These are phyloP conservation scores for Cordia subcordata DNA, from an alignment of 257 asterid genomes.

Conservation along the genomic window DNA sequence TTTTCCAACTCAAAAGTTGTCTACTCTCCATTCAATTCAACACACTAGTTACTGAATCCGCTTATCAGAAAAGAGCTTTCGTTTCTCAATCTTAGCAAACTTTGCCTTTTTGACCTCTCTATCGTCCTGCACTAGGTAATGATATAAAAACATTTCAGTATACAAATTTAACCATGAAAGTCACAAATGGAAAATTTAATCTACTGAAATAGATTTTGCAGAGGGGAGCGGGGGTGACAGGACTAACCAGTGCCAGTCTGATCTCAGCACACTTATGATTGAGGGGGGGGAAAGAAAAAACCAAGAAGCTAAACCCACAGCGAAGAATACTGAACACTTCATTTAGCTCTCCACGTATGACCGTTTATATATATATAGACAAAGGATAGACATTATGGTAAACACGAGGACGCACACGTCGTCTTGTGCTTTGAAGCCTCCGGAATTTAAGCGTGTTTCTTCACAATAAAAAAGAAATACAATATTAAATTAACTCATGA, in stretches of 20 bases:
- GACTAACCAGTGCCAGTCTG: conserved; percentile 7
- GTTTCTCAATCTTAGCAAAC: no score
- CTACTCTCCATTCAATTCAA: conserved; percentile 35
- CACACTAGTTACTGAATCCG: not conserved
- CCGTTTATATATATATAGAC: conserved; percentile 20
- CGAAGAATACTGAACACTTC: not conserved
- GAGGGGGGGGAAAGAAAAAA: no score
- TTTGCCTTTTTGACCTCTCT: no score
- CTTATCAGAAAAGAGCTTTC: not conserved
- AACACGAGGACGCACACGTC: conserved; percentile 26
- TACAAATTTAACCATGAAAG: not conserved
- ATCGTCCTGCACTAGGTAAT: not conserved
- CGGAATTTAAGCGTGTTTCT: conserved; percentile 30
- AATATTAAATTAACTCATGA: no score
- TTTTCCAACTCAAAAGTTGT: conserved; percentile 30
- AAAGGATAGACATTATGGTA: conserved; percentile 33
- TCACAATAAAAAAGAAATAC: conserved; percentile 3
- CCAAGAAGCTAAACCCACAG: conserved; percentile 2
- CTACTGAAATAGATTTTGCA: no score
- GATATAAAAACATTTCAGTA: not conserved
- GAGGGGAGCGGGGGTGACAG: not conserved
- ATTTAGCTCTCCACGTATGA: not conserved
- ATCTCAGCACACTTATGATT: not conserved
- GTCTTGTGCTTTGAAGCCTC: conserved; percentile 48
- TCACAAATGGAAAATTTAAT: not conserved